Percentiles rank a stretch among this genome's conserved stretches.
These are phyloP conservation scores for Sphagnum magellanicum DNA, from an alignment of 228 moss, liverwort and hornwort genomes.

Conservation along the genomic window DNA sequence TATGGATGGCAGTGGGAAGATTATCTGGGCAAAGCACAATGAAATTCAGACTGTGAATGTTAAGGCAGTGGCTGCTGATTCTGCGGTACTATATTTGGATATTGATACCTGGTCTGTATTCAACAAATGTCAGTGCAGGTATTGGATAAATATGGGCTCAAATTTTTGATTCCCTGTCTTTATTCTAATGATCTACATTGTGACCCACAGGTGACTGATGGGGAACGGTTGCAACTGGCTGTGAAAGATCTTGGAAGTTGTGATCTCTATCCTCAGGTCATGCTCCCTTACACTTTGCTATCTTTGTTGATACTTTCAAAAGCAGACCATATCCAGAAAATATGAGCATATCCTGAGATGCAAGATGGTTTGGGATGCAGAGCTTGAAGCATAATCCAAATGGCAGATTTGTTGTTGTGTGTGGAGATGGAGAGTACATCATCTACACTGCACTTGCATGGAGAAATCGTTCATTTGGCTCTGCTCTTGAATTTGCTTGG, in stretches of 20 bases:
- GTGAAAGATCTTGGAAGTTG: constrained; percentile 97
- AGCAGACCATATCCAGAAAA: background rate
- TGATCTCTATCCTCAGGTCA: constrained; percentile 96
- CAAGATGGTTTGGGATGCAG: constrained; percentile 23
- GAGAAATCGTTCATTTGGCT: constrained; percentile 93
- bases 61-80: constrained; percentile 84
- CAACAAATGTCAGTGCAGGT: too few species aligned
- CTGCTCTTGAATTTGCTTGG: constrained; percentile 81
- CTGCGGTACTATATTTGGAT: constrained; percentile 44
- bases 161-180: background rate
- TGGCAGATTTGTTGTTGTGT: constrained; percentile 92
- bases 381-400: constrained; percentile 94
- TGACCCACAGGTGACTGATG: constrained; percentile 65
- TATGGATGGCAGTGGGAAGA: constrained; percentile 95
- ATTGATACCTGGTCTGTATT: too few species aligned
- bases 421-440: constrained; percentile 94
- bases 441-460: constrained; percentile 93
- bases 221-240: constrained; percentile 80
- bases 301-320: background rate
- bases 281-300: too few species aligned
- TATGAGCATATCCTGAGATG: too few species aligned
- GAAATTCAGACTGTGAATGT: constrained; percentile 96
- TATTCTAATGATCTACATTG: background rate
- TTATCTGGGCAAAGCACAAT: constrained; percentile 97
- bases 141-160: background rate